Base-by-base conservation (phyloP, 768 basidiomycete genomes). In the Lentinula boryana region DNA sequence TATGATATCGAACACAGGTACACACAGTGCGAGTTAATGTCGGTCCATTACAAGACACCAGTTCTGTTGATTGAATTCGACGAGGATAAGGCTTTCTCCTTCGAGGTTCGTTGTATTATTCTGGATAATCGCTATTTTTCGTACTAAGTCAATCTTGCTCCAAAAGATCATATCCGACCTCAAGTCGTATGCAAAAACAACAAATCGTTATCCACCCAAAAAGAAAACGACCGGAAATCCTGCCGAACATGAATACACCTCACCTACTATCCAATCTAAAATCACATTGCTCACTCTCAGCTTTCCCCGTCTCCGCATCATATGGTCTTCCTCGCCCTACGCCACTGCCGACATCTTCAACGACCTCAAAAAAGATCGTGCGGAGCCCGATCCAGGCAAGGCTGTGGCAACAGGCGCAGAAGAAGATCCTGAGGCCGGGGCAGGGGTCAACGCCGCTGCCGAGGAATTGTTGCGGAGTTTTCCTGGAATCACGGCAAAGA, bases 311-410 rank as follows among this genome's bases (percentile, higher is more conserved):
- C 76, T 99, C 2, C 87, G 93, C 48, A 91, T 98, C 68, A 91
- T 99, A 70, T 98, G 97, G 97, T 95, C 95, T 0, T 95, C 95
- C 1, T 98, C 95, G 0, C 93, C 97, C 0, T 92, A 94, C 68
- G 89, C 91, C 18, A 95, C 93, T 0, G 82, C 93, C 0, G 89
- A 94, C 61, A 94, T 98, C 60, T 95, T 98, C 78, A 84, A 83
- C 51, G 97, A 98, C 68, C 85, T 99, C 36, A 99, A 99, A 68
- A 63, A 74, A 35, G 86, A 88, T 66, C 82, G 84, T 50, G 74
- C 83, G 0, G 93, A 99, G 69, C 97, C 97, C 0, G 89, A 96
- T 63, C 82, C 86, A 8, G 68, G 76, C 13, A 82, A 82, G 44
- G 95, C 97, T 0, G 84, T 94, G 43, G 74, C 85, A 2, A 79